These are phyloP conservation scores for Nemania sp. DNA, from an alignment of 2,329 filamentous ascomycete species.

Conservation along the genomic window DNA sequence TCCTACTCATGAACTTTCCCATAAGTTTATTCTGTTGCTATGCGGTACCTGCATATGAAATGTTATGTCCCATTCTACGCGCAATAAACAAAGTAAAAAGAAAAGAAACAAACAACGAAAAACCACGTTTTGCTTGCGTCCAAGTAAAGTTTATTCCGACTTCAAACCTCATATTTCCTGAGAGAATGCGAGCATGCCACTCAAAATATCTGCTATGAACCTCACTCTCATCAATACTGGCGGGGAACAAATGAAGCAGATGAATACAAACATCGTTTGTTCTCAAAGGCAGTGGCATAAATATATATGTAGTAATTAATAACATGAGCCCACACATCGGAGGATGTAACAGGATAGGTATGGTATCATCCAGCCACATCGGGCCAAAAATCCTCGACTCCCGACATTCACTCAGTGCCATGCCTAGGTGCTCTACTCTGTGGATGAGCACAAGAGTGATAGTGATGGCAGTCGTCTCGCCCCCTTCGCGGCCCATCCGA, in stretches of 20 bases:
- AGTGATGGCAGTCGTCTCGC: slow-evolving; percentile 5
- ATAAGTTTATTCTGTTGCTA: no score
- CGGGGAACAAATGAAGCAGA: neutral
- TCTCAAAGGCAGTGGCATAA: neutral
- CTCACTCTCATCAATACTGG: neutral
- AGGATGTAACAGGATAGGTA: neutral
- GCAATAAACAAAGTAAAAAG: no score
- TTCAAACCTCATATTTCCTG: no score
- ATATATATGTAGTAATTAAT: neutral
- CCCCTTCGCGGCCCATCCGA: neutral
- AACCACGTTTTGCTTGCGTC: no score
- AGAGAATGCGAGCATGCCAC: no score
- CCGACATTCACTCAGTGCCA: neutral
- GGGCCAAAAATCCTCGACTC: neutral
- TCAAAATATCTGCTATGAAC: no score
- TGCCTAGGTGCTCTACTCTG: neutral
- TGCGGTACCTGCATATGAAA: no score
- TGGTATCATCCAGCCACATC: neutral
- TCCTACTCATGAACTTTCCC: no score
- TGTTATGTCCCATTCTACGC: no score
- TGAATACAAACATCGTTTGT: neutral
- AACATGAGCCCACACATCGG: neutral
- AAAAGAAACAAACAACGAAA: no score
- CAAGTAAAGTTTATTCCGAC: no score
- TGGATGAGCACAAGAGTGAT: slow-evolving; percentile 2